A percentile compares a stretch with the other conserved stretches of the same genome.
phyloP scores from a whole-genome alignment of 495 filamentous ascomycete species.

The Baudoinia panamericana region DNA sequence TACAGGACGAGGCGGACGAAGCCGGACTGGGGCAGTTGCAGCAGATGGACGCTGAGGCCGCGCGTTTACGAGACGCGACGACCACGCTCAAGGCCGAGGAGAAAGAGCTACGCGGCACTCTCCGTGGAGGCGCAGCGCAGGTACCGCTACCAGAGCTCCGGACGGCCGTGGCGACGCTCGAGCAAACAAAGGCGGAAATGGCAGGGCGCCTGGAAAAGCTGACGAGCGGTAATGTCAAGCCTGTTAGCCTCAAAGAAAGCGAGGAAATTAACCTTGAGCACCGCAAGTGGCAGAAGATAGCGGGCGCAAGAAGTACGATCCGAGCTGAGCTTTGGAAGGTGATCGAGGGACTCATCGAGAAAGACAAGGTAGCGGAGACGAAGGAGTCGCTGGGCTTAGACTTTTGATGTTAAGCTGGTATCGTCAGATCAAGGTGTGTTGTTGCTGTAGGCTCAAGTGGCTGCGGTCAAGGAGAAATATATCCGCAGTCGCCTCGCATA shows the following conservation, averaged over 20 bases:
- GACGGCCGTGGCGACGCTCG: conserved; percentile 33
- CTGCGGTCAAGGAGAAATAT: neutral
- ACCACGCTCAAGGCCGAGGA: conserved; percentile 36
- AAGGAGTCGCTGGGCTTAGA: conserved; percentile 18
- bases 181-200: conserved; percentile 35
- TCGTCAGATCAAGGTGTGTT: too few species aligned
- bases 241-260: conserved; percentile 37
- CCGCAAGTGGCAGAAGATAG: conserved; percentile 40
- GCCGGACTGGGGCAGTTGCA: conserved; percentile 35
- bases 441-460: neutral
- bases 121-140: conserved; percentile 36
- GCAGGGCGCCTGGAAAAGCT: conserved; percentile 31
- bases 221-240: conserved; percentile 30
- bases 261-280: conserved; percentile 37
- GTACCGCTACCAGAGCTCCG: conserved; percentile 42
- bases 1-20: conserved; percentile 34
- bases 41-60: conserved; percentile 38
- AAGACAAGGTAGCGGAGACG: conserved; percentile 18
- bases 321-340: conserved; percentile 25
- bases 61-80: conserved; percentile 38
- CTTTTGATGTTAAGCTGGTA: conserved; percentile 11
- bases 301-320: conserved; percentile 36
- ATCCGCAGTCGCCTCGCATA: too few species aligned
- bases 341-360: conserved; percentile 21
- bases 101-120: conserved; percentile 38